Conservation (phyloP, 2,329 filamentous ascomycete species). For the Colletotrichum australisinense region DNA sequence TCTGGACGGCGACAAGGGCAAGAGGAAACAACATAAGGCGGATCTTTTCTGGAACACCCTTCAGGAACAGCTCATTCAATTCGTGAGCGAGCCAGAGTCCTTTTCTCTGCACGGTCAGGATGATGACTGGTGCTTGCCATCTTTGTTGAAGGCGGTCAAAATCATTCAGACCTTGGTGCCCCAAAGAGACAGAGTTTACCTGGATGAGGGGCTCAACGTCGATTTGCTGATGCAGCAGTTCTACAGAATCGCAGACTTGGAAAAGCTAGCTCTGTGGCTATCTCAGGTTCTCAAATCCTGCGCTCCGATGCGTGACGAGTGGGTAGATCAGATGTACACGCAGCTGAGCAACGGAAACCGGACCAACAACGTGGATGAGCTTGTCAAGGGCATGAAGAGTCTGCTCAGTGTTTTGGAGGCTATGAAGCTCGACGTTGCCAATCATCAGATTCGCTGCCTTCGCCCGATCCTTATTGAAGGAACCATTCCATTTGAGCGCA, state of each 20-base stretch:
- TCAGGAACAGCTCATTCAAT: slow-evolving; percentile 64
- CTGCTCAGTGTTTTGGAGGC: slow-evolving; percentile 89
- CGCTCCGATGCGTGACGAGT: slow-evolving; percentile 92
- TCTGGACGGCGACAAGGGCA: slow-evolving; percentile 86
- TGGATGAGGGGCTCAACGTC: slow-evolving; percentile 88
- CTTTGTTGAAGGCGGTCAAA: slow-evolving; percentile 83
- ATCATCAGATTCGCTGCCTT: slow-evolving; percentile 93
- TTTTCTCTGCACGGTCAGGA: slow-evolving; percentile 62
- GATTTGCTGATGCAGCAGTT: slow-evolving; percentile 93
- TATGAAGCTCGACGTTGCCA: slow-evolving; percentile 98
- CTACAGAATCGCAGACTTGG: slow-evolving; percentile 84
- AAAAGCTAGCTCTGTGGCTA: slow-evolving; percentile 85
- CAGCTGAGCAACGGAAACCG: slow-evolving; percentile 81
- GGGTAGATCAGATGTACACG: slow-evolving; percentile 90
- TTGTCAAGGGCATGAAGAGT: slow-evolving; percentile 83
- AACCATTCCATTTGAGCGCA: slow-evolving; percentile 89
- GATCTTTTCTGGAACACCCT: slow-evolving; percentile 84
- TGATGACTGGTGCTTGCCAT: slow-evolving; percentile 75
- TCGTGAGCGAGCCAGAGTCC: slow-evolving; percentile 60
- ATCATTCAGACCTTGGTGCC: slow-evolving; percentile 92
- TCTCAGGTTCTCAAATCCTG: slow-evolving; percentile 89
- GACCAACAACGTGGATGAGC: slow-evolving; percentile 74
- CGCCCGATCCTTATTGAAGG: slow-evolving; percentile 89
- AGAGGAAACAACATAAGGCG: slow-evolving; percentile 81
- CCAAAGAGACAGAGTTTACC: slow-evolving; percentile 81